Base-by-base conservation (phyloP, 1,284 basidiomycete species). In the Irpex sp. region DNA sequence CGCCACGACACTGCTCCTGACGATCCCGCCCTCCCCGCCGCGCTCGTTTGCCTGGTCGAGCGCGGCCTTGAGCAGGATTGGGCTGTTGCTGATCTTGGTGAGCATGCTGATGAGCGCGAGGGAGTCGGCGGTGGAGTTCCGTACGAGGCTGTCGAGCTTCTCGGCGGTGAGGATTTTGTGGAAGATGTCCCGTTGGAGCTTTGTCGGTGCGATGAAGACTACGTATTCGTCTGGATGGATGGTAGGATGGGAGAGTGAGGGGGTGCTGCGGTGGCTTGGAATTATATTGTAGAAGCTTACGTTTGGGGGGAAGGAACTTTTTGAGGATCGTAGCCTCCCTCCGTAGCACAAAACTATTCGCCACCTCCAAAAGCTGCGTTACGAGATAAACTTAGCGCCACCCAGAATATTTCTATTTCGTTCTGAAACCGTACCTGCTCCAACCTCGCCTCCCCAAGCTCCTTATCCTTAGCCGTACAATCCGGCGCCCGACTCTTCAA, bases 51-150 rank as follows among this genome's bases (percentile, higher is more conserved):
- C 80, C 67, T 86, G 87, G 65, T 91, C 88, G 56, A 84, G 84
- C 19, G 88, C 83, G 4, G 87, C 87, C 68, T 90, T 88, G 26
- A 98, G 78, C 17, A 98, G 79, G 63, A 95, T 88, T 0, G 97
- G 96, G 67, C 95, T 94, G 71, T 94, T 98, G 78, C 94, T 95
- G 64, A 98, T 86, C 80, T 98, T 97, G 21, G 91, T 92, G 57
- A 96, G 81, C 61, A 84, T 81, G 69, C 83, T 85, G 72, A 95
- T 95, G 54, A 95, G 76, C 7, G 91, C 92, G n/a, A 96, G 81
- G 1, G 92, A 91, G 70, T 94, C 92, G 0, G 89, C 87, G 1
- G 87, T 89, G 4, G 87, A 86, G 60, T 86, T 83, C 68, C 85
- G 83, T 50, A 86, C 85, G 21, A 90, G 80, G 61, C 82, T 83